phyloP scores from a whole-genome alignment of 768 basidiomycete genomes.

The Holtermannia corniformis region DNA sequence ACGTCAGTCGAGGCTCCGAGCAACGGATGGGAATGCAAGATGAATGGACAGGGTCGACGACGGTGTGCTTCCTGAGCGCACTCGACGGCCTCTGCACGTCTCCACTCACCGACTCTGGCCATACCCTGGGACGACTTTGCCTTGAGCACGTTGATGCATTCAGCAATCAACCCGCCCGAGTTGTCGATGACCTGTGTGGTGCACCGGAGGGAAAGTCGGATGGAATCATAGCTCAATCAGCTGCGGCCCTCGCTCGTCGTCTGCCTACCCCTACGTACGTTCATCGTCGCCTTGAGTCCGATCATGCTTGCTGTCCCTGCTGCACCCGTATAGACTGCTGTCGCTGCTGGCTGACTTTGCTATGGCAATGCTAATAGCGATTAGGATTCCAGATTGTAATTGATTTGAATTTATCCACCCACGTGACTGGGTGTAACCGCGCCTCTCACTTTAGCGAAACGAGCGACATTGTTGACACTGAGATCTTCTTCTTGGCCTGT shows the following conservation, averaged over 20 bases:
- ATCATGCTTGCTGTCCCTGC: slow-evolving; percentile 53
- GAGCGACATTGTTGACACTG: too few species aligned
- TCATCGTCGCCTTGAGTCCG: slow-evolving; percentile 85
- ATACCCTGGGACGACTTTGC: slow-evolving; percentile 75
- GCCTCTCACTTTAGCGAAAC: too few species aligned
- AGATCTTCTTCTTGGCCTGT: too few species aligned
- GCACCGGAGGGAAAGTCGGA: neutral
- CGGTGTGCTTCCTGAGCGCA: too few species aligned
- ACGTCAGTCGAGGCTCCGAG: slow-evolving; percentile 45
- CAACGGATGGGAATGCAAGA: too few species aligned
- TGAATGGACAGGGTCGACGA: neutral
- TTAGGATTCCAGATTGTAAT: too few species aligned
- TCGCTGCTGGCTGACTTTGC: too few species aligned
- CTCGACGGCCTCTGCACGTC: neutral
- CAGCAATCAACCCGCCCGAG: slow-evolving; percentile 84
- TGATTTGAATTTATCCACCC: too few species aligned
- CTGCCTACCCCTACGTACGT: slow-evolving; percentile 48
- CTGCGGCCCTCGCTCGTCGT: neutral
- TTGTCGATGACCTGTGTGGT: slow-evolving; percentile 79
- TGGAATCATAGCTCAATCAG: neutral
- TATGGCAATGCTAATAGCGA: too few species aligned
- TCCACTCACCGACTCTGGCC: slow-evolving; percentile 49
- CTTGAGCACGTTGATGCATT: slow-evolving; percentile 94
- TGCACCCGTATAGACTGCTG: too few species aligned
- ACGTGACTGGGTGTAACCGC: too few species aligned